These are phyloP conservation scores for Stentor roeselii DNA, from an alignment of 73 alveolate species.

Conservation along the genomic window DNA sequence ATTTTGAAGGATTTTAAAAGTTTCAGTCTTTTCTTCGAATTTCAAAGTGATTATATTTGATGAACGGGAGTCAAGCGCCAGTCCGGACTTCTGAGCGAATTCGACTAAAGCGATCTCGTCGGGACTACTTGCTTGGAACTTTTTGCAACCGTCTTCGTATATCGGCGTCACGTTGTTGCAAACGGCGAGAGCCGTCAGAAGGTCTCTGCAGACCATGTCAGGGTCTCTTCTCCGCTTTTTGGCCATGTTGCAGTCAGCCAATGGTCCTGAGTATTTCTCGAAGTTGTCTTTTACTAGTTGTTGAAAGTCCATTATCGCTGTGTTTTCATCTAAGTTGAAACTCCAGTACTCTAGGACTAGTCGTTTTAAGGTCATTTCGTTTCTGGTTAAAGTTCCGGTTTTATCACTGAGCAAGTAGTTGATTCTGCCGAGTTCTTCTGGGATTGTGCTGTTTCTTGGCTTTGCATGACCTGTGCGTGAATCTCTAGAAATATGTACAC, in stretches of 20 bases:
- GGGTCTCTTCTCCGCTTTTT: slow-evolving; percentile 52
- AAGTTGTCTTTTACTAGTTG: slow-evolving; percentile 35
- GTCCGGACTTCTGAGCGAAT: slow-evolving; percentile 71
- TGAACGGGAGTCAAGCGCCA: slow-evolving; percentile 51
- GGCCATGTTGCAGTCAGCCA: slow-evolving; percentile 52
- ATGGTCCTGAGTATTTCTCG: slow-evolving; percentile 46
- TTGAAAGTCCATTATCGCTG: slow-evolving; percentile 4
- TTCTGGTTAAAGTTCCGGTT: slow-evolving; percentile 96
- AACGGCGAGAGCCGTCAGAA: slow-evolving; percentile 72
- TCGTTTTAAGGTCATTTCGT: slow-evolving; percentile 94
- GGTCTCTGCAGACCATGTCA: slow-evolving; percentile 72
- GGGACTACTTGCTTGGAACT: slow-evolving; percentile 85
- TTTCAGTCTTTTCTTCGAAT: not conserved
- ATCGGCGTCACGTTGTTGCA: slow-evolving; percentile 93
- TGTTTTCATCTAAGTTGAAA: slow-evolving; percentile 19
- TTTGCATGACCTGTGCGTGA: slow-evolving; percentile 79
- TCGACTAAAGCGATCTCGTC: slow-evolving; percentile 88
- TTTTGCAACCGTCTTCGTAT: slow-evolving; percentile 39
- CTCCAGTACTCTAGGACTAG: slow-evolving; percentile 71
- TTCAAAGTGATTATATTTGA: slow-evolving; percentile 48
- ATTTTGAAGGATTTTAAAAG: slow-evolving; percentile 40
- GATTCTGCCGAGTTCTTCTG: slow-evolving; percentile 79
- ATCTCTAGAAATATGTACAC: slow-evolving; percentile 70
- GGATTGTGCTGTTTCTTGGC: slow-evolving; percentile 91
- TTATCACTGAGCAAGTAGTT: slow-evolving; percentile 89